Evolutionary conservation across 2,329 filamentous ascomycete genomes (phyloP).

Genomic region (Pseudocercospora pini-densiflorae): DNA sequence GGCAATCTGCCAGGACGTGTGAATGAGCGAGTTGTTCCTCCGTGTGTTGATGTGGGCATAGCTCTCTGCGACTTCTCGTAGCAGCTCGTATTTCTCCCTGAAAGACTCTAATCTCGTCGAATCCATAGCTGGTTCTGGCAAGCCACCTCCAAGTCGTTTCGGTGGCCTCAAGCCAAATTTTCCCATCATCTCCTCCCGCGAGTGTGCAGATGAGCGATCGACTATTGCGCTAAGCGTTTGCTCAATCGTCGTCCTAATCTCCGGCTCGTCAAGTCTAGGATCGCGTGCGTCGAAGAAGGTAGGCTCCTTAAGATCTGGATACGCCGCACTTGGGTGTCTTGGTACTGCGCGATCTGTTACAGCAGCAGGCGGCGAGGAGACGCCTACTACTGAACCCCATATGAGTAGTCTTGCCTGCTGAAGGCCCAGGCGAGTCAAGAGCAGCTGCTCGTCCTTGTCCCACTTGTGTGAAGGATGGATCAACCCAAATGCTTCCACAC

Average conservation of each 20-base stretch:
- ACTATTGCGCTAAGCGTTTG: constrained; percentile 50
- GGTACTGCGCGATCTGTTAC: constrained; percentile 52
- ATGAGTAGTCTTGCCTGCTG: constrained; percentile 54
- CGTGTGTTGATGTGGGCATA: constrained; percentile 39
- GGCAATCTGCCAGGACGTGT: constrained; percentile 47
- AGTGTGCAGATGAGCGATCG: constrained; percentile 44
- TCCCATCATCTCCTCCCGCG: constrained; percentile 51
- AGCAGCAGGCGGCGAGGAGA: constrained; percentile 48
- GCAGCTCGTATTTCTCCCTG: constrained; percentile 49
- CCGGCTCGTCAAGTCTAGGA: constrained; percentile 46
- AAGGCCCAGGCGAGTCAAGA: constrained; percentile 50
- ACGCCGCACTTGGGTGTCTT: constrained; percentile 48
- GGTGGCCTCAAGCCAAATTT: constrained; percentile 51
- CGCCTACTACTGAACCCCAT: constrained; percentile 54
- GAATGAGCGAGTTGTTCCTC: constrained; percentile 37
- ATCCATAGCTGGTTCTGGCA: constrained; percentile 48
- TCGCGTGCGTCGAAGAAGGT: constrained; percentile 52
- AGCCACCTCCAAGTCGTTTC: constrained; percentile 43
- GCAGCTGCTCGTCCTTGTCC: constrained; percentile 49
- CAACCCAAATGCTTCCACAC: constrained; percentile 53
- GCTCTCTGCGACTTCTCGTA: constrained; percentile 46
- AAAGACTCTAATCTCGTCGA: constrained; percentile 51
- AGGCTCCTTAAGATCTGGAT: constrained; percentile 50
- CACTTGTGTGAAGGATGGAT: constrained; percentile 50
- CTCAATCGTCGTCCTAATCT: constrained; percentile 44